Percentiles rank a stretch among this genome's conserved stretches.
phyloP scores from a whole-genome alignment of 148 eudicot species.

The Vaccinium darrowii region DNA sequence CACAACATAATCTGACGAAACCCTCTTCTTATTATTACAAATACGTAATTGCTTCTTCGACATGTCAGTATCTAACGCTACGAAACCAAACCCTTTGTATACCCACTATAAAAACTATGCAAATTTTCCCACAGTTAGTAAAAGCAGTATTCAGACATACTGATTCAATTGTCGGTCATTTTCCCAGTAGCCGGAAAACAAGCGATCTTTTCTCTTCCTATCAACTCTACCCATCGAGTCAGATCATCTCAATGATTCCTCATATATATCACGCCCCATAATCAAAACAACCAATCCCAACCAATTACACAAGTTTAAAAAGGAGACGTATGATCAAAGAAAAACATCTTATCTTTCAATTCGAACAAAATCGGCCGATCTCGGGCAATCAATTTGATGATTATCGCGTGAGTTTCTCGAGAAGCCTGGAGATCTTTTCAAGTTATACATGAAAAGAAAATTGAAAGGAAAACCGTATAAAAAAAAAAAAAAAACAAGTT shows the following conservation, averaged over 20 bases:
- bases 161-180: conserved; percentile 7
- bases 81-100: conserved; percentile 9
- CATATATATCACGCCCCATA: not conserved
- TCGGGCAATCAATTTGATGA: not conserved
- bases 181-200: conserved; percentile 12
- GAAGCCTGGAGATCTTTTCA: not conserved
- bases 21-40: conserved; percentile 18
- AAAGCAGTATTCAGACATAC: not conserved
- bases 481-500: not conserved
- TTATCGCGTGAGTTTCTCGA: not conserved
- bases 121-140: not conserved
- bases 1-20: conserved; percentile 9
- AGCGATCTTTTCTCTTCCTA: conserved; percentile 19
- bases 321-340: not conserved
- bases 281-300: not conserved
- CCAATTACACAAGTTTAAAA: not conserved
- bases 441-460: not conserved
- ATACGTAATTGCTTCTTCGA: conserved; percentile 16
- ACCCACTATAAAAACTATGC: conserved; percentile 2
- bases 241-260: conserved; percentile 13
- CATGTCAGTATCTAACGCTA: conserved; percentile 20
- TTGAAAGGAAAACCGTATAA: not conserved
- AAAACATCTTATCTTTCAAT: conserved; percentile 3
- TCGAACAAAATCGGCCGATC: not conserved
- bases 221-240: conserved; percentile 18